Conservation (phyloP, 1,284 basidiomycete species). For the Leccinum griseonigrum region DNA sequence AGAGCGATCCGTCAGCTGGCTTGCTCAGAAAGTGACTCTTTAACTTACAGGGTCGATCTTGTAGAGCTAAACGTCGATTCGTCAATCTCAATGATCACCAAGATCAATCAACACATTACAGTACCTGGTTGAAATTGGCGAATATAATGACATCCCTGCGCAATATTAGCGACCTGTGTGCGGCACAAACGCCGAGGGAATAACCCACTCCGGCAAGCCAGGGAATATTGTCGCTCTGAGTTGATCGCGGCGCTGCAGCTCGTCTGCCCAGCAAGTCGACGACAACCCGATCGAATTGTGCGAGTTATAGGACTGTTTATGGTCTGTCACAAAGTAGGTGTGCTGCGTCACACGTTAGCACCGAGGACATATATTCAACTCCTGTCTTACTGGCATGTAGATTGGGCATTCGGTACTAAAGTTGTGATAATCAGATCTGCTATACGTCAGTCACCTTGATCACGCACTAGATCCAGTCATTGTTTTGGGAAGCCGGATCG, state of each 20-base stretch:
- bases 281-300: conserved; percentile 11
- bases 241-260: conserved; percentile 43
- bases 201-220: conserved; percentile 43
- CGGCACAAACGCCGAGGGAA: not conserved
- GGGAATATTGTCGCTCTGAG: conserved; percentile 48
- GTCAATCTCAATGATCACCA: conserved; percentile 15
- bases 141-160: conserved; percentile 51
- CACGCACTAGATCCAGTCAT: conserved; percentile 55
- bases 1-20: conserved; percentile 4
- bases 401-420: conserved; percentile 45
- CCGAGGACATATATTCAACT: not conserved
- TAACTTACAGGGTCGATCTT: conserved; percentile 51
- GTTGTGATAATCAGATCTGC: conserved; percentile 12
- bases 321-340: conserved; percentile 63
- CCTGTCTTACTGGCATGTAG: conserved; percentile 45
- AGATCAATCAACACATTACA: conserved; percentile 9
- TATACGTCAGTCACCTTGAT: conserved; percentile 1
- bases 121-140: conserved; percentile 64
- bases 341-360: conserved; percentile 33
- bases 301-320: conserved; percentile 46
- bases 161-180: not conserved
- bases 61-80: conserved; percentile 39
- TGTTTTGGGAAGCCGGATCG: conserved; percentile 48
- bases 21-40: not conserved
- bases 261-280: conserved; percentile 44